A percentile compares a stretch with the other conserved stretches of the same genome.
phyloP scores from a whole-genome alignment of 495 filamentous ascomycete species.

The Lasiosphaeria hispida region DNA sequence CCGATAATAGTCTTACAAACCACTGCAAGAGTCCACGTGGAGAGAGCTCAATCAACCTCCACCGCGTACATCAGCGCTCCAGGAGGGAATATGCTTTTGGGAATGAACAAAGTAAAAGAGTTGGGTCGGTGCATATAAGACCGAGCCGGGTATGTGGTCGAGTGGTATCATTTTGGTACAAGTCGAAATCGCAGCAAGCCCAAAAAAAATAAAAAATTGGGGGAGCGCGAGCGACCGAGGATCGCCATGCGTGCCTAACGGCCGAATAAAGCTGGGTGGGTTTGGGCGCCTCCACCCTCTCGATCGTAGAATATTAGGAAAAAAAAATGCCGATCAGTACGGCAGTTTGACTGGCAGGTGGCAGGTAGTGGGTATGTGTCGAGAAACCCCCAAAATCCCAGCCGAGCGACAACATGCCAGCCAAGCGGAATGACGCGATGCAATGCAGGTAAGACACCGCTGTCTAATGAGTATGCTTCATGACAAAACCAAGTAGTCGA shows the following conservation, averaged over 20 bases:
- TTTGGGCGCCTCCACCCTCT: neutral
- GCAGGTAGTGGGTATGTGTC: too few species aligned
- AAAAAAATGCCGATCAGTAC: neutral
- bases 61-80: constrained; percentile 7
- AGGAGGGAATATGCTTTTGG: neutral
- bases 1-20: constrained; percentile 6
- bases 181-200: constrained; percentile 1
- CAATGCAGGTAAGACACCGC: constrained; percentile 14
- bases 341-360: too few species aligned
- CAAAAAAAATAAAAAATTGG: neutral
- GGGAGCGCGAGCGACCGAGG: neutral
- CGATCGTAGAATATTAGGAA: neutral
- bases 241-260: neutral
- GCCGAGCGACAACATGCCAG: too few species aligned
- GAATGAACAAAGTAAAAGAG: constrained; percentile 19
- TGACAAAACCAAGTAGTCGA: constrained; percentile 21
- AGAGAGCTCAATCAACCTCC: constrained; percentile 10
- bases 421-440: constrained; percentile 12
- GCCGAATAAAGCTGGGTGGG: neutral
- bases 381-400: constrained; percentile 5
- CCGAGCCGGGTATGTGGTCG: constrained; percentile 14
- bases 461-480: constrained; percentile 20
- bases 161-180: constrained; percentile 18
- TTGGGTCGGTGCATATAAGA: constrained; percentile 23
- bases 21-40: constrained; percentile 9